These are phyloP conservation scores for Blastocystis sp. DNA, from an alignment of 352 stramenopile genomes.

Conservation along the genomic window DNA sequence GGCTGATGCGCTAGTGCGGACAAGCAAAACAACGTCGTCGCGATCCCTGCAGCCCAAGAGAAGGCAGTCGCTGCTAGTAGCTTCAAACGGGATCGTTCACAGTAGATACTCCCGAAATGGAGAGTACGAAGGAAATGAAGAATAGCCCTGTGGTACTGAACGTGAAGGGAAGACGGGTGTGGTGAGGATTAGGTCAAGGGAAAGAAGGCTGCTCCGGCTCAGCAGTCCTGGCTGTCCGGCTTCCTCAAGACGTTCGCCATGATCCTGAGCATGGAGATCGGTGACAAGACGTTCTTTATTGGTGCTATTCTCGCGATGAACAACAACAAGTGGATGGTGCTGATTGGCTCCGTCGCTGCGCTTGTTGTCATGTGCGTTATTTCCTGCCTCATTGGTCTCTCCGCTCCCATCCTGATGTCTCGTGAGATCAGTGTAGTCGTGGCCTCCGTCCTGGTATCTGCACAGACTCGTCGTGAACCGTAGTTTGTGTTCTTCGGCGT, in stretches of 20 bases:
- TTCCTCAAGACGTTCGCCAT: constrained; percentile 87
- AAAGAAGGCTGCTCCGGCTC: not conserved
- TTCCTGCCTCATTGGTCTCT: constrained; percentile 90
- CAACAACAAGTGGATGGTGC: constrained; percentile 88
- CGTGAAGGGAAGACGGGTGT: too few relatives aligned
- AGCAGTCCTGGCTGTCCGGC: constrained; percentile 73
- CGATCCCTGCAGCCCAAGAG: not conserved
- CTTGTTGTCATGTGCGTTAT: constrained; percentile 95
- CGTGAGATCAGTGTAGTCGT: constrained; percentile 80
- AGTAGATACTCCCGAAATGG: too few relatives aligned
- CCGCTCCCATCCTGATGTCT: constrained; percentile 82
- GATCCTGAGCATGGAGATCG: constrained; percentile 96
- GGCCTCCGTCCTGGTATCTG: constrained; percentile 77
- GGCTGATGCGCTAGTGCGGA: not conserved
- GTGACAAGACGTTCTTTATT: constrained; percentile 99
- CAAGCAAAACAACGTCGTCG: not conserved
- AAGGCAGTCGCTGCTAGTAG: too few relatives aligned
- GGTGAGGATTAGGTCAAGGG: not conserved
- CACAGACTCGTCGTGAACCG: constrained; percentile 1
- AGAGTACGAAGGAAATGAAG: not conserved
- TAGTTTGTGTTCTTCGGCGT: constrained; percentile 82
- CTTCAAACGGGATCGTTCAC: too few relatives aligned
- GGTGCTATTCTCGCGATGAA: constrained; percentile 93
- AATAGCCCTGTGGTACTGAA: too few relatives aligned
- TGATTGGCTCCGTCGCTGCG: constrained; percentile 87